Evolutionary conservation across 2,329 filamentous ascomycete genomes (phyloP).

Genomic region (Akanthomyces lecanii): DNA sequence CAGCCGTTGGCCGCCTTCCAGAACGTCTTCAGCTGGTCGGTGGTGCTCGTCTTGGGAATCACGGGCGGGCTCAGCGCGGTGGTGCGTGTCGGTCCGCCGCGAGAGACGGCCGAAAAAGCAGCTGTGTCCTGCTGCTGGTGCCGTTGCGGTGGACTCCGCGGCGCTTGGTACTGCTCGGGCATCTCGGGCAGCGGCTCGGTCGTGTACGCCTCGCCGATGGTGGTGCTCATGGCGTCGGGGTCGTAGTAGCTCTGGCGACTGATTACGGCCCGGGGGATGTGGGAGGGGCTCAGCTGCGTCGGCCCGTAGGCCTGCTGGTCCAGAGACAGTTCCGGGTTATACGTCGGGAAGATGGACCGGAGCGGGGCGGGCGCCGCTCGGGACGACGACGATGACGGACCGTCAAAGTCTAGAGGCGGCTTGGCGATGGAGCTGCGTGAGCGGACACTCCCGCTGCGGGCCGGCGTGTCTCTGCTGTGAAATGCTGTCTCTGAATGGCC

Average conservation of each 20-base stretch:
- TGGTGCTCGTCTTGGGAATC: slow-evolving; percentile 50
- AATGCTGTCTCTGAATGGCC: slow-evolving; percentile 48
- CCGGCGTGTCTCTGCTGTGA: slow-evolving; percentile 47
- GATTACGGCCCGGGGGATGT: slow-evolving; percentile 60
- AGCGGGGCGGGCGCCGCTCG: slow-evolving; percentile 39
- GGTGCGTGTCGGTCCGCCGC: neutral
- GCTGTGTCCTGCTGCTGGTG: neutral
- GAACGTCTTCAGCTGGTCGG: slow-evolving; percentile 58
- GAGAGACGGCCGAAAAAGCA: neutral
- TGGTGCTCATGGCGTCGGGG: slow-evolving; percentile 16
- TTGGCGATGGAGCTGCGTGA: slow-evolving; percentile 57
- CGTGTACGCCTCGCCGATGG: slow-evolving; percentile 6
- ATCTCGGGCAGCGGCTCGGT: slow-evolving; percentile 16
- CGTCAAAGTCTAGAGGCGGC: slow-evolving; percentile 36
- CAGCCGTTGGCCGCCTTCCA: slow-evolving; percentile 70
- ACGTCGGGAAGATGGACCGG: slow-evolving; percentile 72
- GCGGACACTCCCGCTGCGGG: slow-evolving; percentile 44
- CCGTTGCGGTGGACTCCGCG: neutral
- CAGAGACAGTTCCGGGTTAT: slow-evolving; percentile 63
- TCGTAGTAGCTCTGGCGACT: slow-evolving; percentile 57
- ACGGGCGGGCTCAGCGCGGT: slow-evolving; percentile 35
- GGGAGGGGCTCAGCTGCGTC: slow-evolving; percentile 58
- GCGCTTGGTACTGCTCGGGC: neutral
- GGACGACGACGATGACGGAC: slow-evolving; percentile 18
- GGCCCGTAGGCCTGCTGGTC: slow-evolving; percentile 68